These are phyloP conservation scores for Globisporangium cystogenes DNA, from an alignment of 352 stramenopile genomes.

Conservation along the genomic window DNA sequence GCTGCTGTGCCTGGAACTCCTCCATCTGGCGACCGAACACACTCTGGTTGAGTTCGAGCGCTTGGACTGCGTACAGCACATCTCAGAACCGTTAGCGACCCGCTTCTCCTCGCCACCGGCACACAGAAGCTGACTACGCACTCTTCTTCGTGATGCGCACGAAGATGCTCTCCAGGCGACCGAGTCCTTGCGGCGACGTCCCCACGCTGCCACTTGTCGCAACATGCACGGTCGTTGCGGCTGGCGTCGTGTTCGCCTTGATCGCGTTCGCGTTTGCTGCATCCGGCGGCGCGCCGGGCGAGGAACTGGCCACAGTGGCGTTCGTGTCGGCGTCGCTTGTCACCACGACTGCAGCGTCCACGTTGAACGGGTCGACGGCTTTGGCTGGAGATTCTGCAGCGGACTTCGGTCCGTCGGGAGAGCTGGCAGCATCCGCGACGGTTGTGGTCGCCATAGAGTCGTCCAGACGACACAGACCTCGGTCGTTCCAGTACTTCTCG, in stretches of 20 bases:
- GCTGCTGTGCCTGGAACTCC: constrained; percentile 44
- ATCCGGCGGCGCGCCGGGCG: background rate
- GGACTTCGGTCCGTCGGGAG: background rate
- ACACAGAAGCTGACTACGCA: constrained; percentile 16
- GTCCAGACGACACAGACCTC: background rate
- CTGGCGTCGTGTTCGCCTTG: background rate
- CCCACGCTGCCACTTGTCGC: background rate
- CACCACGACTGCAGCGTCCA: background rate
- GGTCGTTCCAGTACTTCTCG: background rate
- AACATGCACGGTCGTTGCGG: background rate
- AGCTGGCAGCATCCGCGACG: background rate
- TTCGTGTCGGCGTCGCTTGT: background rate
- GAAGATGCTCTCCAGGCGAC: constrained; percentile 79
- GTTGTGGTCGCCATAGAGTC: background rate
- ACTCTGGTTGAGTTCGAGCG: constrained; percentile 64
- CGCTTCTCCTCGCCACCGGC: background rate
- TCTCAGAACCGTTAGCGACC: background rate
- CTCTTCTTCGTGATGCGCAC: constrained; percentile 83
- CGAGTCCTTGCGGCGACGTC: constrained; percentile 38
- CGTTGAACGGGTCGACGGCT: background rate
- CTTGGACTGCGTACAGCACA: constrained; percentile 41
- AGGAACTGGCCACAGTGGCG: background rate
- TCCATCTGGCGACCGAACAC: constrained; percentile 46
- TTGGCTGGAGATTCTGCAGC: background rate
- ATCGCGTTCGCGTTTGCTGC: background rate